Evolutionary conservation across 495 filamentous ascomycete genomes (phyloP).

Genomic region (Daldinia concentrica): DNA sequence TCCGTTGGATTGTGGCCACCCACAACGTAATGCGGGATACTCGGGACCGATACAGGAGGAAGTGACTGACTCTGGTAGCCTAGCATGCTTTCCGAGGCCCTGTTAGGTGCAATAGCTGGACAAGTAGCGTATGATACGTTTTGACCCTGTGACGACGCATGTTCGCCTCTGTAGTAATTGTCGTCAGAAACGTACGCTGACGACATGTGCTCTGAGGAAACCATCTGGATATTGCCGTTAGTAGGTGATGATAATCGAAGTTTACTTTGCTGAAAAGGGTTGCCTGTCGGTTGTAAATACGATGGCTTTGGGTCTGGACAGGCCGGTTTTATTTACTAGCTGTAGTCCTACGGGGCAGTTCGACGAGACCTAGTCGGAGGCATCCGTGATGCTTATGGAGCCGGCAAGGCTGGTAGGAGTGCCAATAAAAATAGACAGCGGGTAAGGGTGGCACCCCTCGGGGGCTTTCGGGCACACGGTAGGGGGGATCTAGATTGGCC

Average conservation of each 20-base stretch:
- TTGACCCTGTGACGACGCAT: constrained; percentile 29
- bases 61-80: constrained; percentile 39
- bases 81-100: constrained; percentile 34
- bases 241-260: constrained; percentile 4
- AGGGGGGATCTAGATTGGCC: constrained; percentile 29
- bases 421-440: constrained; percentile 30
- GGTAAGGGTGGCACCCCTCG: constrained; percentile 15
- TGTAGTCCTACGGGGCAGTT: constrained; percentile 15
- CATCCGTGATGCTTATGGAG: constrained; percentile 13
- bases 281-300: constrained; percentile 1
- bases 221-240: constrained; percentile 37
- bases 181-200: constrained; percentile 39
- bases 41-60: constrained; percentile 32
- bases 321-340: constrained; percentile 30
- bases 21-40: constrained; percentile 32
- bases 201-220: constrained; percentile 37
- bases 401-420: constrained; percentile 14
- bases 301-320: constrained; percentile 8
- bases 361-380: constrained; percentile 9
- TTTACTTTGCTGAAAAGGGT: not conserved
- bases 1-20: constrained; percentile 36
- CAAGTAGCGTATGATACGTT: constrained; percentile 38
- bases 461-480: constrained; percentile 17
- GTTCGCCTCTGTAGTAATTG: constrained; percentile 36
- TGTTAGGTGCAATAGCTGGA: constrained; percentile 22